phyloP scores from a whole-genome alignment of 192 early-diverging fungal species.

The Backusella circina region DNA sequence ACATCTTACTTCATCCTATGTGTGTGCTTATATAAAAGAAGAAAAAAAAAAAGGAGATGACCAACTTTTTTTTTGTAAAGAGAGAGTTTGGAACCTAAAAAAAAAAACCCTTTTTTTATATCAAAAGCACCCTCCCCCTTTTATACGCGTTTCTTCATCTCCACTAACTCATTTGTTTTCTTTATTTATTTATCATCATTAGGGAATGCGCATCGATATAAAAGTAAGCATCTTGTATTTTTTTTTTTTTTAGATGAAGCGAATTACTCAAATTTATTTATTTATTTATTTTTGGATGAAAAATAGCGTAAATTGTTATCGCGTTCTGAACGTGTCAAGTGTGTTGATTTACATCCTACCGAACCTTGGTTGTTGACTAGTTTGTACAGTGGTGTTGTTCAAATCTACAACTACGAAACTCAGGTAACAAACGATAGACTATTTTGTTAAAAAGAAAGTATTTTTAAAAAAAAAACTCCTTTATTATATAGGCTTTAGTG shows the following conservation, averaged over 20 bases:
- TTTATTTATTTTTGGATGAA: background rate
- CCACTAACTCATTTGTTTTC: background rate
- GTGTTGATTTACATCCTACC: conserved; percentile 96
- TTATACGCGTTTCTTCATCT: background rate
- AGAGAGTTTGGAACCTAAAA: background rate
- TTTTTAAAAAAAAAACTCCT: conserved; percentile 64
- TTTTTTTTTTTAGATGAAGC: background rate
- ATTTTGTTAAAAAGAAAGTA: conserved; percentile 43
- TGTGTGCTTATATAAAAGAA: background rate
- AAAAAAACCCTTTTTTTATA: background rate
- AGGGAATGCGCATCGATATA: conserved; percentile 24
- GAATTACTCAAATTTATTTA: too few species aligned
- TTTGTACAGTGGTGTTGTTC: conserved; percentile 92
- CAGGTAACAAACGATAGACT: conserved; percentile 52
- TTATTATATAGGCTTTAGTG: conserved; percentile 67
- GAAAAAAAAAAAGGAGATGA: background rate
- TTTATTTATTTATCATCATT: background rate
- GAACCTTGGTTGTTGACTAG: conserved; percentile 98
- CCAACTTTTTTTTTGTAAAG: background rate
- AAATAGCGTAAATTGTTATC: conserved; percentile 59
- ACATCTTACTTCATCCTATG: background rate
- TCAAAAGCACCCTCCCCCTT: background rate
- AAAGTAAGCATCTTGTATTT: conserved; percentile 8
- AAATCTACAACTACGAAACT: conserved; percentile 99
- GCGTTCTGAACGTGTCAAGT: conserved; percentile 94